Evolutionary conservation across 2,329 filamentous ascomycete species (phyloP), one percentile per base, ranked within the genome.

Genomic region (Capronia coronata): DNA sequence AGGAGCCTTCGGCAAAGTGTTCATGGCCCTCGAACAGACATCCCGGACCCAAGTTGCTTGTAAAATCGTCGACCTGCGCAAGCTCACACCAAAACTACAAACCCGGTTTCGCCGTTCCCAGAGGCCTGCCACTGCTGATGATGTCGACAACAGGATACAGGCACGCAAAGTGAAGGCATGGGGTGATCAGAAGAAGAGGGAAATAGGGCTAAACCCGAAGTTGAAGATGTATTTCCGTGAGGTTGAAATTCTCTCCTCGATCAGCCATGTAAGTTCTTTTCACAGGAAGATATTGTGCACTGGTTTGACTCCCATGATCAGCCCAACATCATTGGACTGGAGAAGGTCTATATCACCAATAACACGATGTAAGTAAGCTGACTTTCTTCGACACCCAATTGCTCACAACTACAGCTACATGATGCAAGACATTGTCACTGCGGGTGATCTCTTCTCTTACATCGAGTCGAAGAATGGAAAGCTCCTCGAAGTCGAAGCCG

Each of bases 401-500:
- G 19, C 60, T 64, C 42, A 61, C 13, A 2, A 37, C 5, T 38
- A 22, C 49, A 77, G 75, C 14, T 83, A 79, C 61, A 76, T 83
- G 46, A 78, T 83, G 51, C 73, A 80, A 60, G 79, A 82, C 38
- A 69, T 83, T 8, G 63, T 80, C 41, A 75, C 77, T 2, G 78
- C 72, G 5, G 80, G 80, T 11, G 79, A 83, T 57, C 67, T 83
- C 1, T 76, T 80, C 55, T 82, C 79, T 0, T 81, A 75, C 53
- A 65, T 81, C 13, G 71, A 77, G 35, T 71, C 67, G 51, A 75
- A 74, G 52, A 68, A 71, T 10, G 69, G 66, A 2, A 65, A 55
- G 5, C 64, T 83, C 1, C 55, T 61, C 4, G 74, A 78, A 49
- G 66, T 73, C 1, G 72, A 79, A 56, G 68, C 75, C 19, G 76